Conservation (phyloP, 2,329 filamentous ascomycete genomes). For the Cladophialophora chaetospira region DNA sequence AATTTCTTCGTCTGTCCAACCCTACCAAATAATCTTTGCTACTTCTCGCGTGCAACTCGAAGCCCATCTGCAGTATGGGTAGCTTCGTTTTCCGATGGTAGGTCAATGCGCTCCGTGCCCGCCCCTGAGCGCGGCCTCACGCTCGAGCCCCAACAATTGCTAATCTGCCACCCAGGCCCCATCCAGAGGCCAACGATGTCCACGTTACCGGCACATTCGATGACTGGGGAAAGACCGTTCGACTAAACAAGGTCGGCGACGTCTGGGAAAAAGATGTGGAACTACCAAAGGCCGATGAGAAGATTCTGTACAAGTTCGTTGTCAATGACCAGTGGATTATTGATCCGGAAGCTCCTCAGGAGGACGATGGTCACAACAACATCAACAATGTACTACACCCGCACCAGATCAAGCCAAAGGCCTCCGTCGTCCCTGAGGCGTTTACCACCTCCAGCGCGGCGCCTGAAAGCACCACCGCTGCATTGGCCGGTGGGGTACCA, state of each 20-base stretch:
- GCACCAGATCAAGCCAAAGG: constrained; percentile 61
- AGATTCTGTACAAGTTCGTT: constrained; percentile 97
- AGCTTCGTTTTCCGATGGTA: constrained; percentile 34
- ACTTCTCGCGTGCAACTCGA: background rate
- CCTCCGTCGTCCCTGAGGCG: constrained; percentile 17
- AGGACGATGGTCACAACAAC: constrained; percentile 80
- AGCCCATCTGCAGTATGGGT: constrained; percentile 25
- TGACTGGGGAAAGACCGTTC: constrained; percentile 84
- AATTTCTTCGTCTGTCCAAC: constrained; percentile 6
- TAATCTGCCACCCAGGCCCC: constrained; percentile 62
- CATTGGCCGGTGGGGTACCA: constrained; percentile 43
- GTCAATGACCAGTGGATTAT: constrained; percentile 89
- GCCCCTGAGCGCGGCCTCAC: constrained; percentile 11
- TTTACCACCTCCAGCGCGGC: constrained; percentile 62
- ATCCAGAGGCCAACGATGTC: constrained; percentile 75
- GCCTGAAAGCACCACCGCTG: constrained; percentile 71
- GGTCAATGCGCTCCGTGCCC: constrained; percentile 14
- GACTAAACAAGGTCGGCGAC: constrained; percentile 74
- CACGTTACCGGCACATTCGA: constrained; percentile 96
- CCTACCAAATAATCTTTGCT: background rate
- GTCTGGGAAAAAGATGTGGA: constrained; percentile 78
- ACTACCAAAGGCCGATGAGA: constrained; percentile 65
- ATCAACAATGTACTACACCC: constrained; percentile 88
- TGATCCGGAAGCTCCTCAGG: constrained; percentile 77
- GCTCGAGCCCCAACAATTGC: constrained; percentile 7